These are phyloP conservation scores for Amphichorda felina DNA, from an alignment of 2,329 filamentous ascomycete genomes.

Conservation along the genomic window DNA sequence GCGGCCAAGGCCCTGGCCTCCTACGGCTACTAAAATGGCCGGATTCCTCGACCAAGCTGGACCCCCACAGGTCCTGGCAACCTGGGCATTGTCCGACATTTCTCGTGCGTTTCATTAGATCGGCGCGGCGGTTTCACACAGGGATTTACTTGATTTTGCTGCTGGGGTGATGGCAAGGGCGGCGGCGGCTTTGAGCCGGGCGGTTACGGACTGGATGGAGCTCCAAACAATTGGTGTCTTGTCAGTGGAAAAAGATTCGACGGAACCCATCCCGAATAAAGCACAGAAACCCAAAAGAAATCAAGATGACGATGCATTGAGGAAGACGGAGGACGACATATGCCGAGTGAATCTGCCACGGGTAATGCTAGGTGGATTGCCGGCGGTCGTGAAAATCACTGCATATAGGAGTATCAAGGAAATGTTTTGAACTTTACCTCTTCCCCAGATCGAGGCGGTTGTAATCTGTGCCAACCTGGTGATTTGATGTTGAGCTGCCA, in stretches of 20 bases:
- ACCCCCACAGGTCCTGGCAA: constrained; percentile 15
- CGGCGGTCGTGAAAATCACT: background rate
- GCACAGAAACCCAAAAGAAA: constrained; percentile 16
- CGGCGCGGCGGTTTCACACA: constrained; percentile 35
- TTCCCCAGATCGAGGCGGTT: too few species aligned
- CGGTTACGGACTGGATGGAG: constrained; percentile 1
- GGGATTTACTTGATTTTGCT: constrained; percentile 34
- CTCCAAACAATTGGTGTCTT: constrained; percentile 1
- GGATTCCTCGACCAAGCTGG: constrained; percentile 15
- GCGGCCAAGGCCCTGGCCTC: constrained; percentile 78
- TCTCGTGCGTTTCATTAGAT: constrained; percentile 42
- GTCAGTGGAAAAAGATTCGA: constrained; percentile 9
- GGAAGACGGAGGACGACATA: constrained; percentile 1
- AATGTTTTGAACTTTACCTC: background rate
- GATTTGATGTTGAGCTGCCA: too few species aligned
- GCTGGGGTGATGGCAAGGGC: constrained; percentile 5
- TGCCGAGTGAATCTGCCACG: constrained; percentile 1
- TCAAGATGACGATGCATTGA: constrained; percentile 3
- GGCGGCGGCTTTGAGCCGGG: constrained; percentile 1
- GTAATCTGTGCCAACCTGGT: too few species aligned
- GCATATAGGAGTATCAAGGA: constrained; percentile 1
- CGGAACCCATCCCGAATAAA: constrained; percentile 19
- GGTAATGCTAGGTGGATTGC: too few species aligned
- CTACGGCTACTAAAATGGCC: constrained; percentile 69
- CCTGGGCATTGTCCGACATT: constrained; percentile 26